Conservation (phyloP, 352 stramenopile species). For the Peronospora tabacina region DNA sequence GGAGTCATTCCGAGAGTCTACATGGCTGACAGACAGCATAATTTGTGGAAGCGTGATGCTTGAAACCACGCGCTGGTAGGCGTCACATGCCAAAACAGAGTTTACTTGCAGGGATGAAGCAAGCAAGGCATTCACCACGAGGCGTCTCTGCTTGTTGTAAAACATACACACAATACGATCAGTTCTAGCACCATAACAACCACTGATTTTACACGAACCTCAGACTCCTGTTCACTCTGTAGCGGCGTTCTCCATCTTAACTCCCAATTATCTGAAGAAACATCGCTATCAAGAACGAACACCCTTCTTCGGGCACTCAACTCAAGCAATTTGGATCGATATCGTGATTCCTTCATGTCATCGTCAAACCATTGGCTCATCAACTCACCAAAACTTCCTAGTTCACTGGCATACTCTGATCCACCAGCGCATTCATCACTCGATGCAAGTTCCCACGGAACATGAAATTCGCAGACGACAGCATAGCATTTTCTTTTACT, state of each 20-base stretch:
- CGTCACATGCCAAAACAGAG: conserved; percentile 33
- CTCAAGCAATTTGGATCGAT: conserved; percentile 38
- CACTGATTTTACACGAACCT: conserved; percentile 27
- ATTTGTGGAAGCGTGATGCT: conserved; percentile 32
- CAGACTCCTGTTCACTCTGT: conserved; percentile 42
- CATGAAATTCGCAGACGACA: conserved; percentile 53
- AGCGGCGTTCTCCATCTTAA: conserved; percentile 64
- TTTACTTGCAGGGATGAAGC: conserved; percentile 58
- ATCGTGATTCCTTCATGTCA: conserved; percentile 40
- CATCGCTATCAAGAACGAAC: conserved; percentile 24
- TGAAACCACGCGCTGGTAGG: conserved; percentile 35
- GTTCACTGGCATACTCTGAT: conserved; percentile 30
- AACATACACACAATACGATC: conserved; percentile 9
- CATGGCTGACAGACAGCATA: conserved; percentile 34
- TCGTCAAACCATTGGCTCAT: conserved; percentile 70
- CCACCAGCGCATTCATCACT: conserved; percentile 1
- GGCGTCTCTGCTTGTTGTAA: conserved; percentile 53
- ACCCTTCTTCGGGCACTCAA: conserved; percentile 29
- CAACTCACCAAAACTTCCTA: conserved; percentile 58
- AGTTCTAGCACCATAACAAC: neutral
- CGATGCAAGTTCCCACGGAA: conserved; percentile 52
- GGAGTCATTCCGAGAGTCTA: conserved; percentile 32
- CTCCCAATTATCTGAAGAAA: conserved; percentile 69
- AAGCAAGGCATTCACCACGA: conserved; percentile 61
- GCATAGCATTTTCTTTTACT: conserved; percentile 40